Percentiles rank a stretch among this genome's conserved stretches.
Conservation (phyloP, 2,329 filamentous ascomycete genomes). For the Paraphaeosphaeria minitans region DNA sequence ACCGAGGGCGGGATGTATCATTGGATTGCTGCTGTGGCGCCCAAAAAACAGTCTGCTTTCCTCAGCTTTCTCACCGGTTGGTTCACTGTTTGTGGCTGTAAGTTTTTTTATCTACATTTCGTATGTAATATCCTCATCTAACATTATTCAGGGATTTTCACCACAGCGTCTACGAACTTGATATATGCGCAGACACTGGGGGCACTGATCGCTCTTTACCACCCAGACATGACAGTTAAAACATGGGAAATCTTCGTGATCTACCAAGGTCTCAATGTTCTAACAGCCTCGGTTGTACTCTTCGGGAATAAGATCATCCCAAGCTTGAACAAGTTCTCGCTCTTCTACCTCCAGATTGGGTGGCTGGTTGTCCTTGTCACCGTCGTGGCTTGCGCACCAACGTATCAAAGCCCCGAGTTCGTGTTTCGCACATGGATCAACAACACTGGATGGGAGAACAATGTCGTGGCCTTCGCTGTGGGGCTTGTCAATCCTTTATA, state of each 20-base stretch:
- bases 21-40: constrained; percentile 18
- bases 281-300: constrained; percentile 14
- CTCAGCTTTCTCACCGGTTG: constrained; percentile 18
- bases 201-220: constrained; percentile 18
- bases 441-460: constrained; percentile 18
- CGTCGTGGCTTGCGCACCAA: constrained; percentile 17
- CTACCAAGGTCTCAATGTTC: constrained; percentile 17
- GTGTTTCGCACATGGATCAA: constrained; percentile 22
- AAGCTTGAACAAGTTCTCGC: constrained; percentile 16
- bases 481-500: constrained; percentile 15
- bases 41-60: constrained; percentile 13
- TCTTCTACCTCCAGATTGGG: constrained; percentile 19
- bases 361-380: constrained; percentile 17
- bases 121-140: not conserved
- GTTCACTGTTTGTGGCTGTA: constrained; percentile 19
- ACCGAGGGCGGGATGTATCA: constrained; percentile 20
- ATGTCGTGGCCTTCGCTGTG: constrained; percentile 13
- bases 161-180: constrained; percentile 18
- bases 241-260: constrained; percentile 17
- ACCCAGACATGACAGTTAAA: constrained; percentile 11
- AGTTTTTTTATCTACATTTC: not conserved
- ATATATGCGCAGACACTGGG: constrained; percentile 16
- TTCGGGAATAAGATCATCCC: constrained; percentile 17
- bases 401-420: constrained; percentile 13
- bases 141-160: constrained; percentile 16